A percentile compares a stretch with the other conserved stretches of the same genome.
Evolutionary conservation across 192 early-diverging fungal genomes (phyloP).

Genomic region (Bifiguratus adelaidae): DNA sequence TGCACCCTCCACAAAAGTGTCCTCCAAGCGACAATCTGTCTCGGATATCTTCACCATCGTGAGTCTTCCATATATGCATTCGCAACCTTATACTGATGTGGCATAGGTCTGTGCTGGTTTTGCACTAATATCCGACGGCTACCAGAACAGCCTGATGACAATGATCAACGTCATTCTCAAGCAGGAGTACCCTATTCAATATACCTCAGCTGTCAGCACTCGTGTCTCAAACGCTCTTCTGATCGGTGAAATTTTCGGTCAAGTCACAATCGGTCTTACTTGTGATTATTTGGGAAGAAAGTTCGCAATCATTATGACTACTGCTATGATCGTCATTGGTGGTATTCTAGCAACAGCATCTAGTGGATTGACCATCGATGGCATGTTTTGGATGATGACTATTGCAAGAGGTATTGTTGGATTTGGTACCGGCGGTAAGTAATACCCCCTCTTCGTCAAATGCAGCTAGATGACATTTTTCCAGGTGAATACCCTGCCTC

Average conservation of each 20-base stretch:
- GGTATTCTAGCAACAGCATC: slow-evolving; percentile 25
- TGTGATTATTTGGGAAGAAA: slow-evolving; percentile 43
- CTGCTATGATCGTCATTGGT: slow-evolving; percentile 33
- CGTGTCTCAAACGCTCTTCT: slow-evolving; percentile 37
- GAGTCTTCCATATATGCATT: no score
- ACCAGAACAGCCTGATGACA: slow-evolving; percentile 39
- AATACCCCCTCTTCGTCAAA: not conserved
- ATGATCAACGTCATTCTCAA: slow-evolving; percentile 32
- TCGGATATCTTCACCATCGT: no score
- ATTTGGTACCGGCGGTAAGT: slow-evolving; percentile 18
- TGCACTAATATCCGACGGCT: slow-evolving; percentile 40
- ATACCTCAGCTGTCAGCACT: slow-evolving; percentile 18
- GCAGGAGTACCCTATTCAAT: slow-evolving; percentile 24
- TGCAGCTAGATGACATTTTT: not conserved
- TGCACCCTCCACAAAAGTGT: no score
- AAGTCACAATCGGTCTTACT: slow-evolving; percentile 34
- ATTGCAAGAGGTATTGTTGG: slow-evolving; percentile 29
- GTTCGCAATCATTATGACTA: slow-evolving; percentile 32
- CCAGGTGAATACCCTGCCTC: slow-evolving; percentile 41
- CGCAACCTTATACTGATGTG: no score
- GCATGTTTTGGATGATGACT: slow-evolving; percentile 34
- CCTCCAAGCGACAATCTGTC: no score
- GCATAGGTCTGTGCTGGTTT: slow-evolving; percentile 24
- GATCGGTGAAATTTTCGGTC: slow-evolving; percentile 39
- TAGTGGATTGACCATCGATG: slow-evolving; percentile 21